Evolutionary conservation across 2,329 filamentous ascomycete genomes (phyloP).

Genomic region (Mycosphaerella sp.): DNA sequence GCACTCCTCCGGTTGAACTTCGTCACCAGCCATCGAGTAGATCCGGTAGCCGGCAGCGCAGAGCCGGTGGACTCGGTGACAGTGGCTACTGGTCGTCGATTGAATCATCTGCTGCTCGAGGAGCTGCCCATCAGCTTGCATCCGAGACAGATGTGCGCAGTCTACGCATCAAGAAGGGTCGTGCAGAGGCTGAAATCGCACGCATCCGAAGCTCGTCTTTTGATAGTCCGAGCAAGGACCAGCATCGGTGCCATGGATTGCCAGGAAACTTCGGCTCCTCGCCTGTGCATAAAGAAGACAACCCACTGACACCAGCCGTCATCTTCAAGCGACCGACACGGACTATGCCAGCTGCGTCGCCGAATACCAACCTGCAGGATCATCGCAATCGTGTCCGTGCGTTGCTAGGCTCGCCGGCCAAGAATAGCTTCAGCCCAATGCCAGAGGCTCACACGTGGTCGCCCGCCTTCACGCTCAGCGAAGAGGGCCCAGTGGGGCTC

Average conservation of each 20-base stretch:
- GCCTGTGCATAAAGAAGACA: constrained; percentile 35
- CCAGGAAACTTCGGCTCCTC: constrained; percentile 34
- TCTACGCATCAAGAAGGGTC: constrained; percentile 66
- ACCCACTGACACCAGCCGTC: constrained; percentile 72
- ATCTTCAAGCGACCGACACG: constrained; percentile 66
- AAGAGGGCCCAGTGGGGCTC: constrained; percentile 52
- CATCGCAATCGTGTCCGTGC: constrained; percentile 78
- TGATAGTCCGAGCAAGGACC: constrained; percentile 72
- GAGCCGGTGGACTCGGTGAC: constrained; percentile 75
- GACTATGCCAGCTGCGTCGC: constrained; percentile 73
- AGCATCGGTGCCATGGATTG: constrained; percentile 47
- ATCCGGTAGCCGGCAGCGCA: constrained; percentile 63
- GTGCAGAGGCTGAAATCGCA: constrained; percentile 92
- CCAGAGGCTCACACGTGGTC: constrained; percentile 56
- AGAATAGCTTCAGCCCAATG: constrained; percentile 45
- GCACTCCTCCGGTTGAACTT: constrained; percentile 68
- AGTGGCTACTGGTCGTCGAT: constrained; percentile 97
- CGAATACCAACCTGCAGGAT: constrained; percentile 83
- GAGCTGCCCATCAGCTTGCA: constrained; percentile 55
- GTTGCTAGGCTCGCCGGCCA: constrained; percentile 73
- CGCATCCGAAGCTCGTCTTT: constrained; percentile 87
- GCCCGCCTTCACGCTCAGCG: constrained; percentile 60
- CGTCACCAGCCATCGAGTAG: constrained; percentile 59
- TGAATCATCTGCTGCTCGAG: constrained; percentile 79
- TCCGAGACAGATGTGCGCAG: constrained; percentile 69